Conservation (phyloP, 2,329 filamentous ascomycete genomes). For the Chaetomiaceae sp. region DNA sequence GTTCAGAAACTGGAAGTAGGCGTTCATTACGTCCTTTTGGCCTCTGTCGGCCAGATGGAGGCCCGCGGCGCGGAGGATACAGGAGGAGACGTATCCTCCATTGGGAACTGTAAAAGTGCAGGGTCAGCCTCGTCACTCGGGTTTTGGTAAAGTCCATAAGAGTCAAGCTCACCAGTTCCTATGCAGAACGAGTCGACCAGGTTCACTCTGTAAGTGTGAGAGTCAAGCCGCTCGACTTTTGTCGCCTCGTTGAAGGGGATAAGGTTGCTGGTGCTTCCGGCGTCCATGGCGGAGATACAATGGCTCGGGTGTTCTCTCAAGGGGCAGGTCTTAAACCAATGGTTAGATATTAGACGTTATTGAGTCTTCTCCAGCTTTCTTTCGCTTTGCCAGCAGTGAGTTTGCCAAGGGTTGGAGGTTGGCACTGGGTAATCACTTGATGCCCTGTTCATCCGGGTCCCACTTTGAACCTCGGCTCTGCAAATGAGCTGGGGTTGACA, state of each 20-base stretch:
- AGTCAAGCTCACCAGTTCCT: constrained; percentile 22
- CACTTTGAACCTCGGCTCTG: too few species aligned
- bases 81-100: constrained; percentile 43
- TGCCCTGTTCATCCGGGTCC: too few species aligned
- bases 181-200: constrained; percentile 26
- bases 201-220: constrained; percentile 25
- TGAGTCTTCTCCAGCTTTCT: too few species aligned
- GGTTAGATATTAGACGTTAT: too few species aligned
- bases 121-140: not conserved
- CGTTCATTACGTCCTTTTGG: constrained; percentile 38
- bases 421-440: too few species aligned
- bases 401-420: too few species aligned
- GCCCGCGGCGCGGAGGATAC: constrained; percentile 36
- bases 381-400: too few species aligned
- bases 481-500: too few species aligned
- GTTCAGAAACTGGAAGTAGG: constrained; percentile 40
- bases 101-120: constrained; percentile 36
- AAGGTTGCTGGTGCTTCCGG: not conserved
- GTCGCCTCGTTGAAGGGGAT: constrained; percentile 25
- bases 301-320: too few species aligned
- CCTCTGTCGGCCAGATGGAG: constrained; percentile 32
- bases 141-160: not conserved
- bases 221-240: constrained; percentile 21
- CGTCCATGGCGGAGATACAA: not conserved
- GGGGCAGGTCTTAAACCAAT: too few species aligned